These are phyloP conservation scores for Halenospora varia DNA, from an alignment of 495 filamentous ascomycete genomes.

Conservation along the genomic window DNA sequence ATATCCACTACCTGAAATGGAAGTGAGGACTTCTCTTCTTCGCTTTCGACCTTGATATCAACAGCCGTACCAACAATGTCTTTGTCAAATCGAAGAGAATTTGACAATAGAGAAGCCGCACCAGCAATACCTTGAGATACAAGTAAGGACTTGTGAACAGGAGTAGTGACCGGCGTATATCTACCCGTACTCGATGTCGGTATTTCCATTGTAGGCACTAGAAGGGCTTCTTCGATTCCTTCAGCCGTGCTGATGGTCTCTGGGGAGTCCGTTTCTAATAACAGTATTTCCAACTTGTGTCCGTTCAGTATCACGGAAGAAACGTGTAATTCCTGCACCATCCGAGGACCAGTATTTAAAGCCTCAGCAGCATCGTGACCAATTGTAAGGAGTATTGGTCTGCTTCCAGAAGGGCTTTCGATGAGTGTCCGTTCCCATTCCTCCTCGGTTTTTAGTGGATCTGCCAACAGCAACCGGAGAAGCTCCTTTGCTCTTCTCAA, in stretches of 20 bases:
- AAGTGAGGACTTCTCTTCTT: constrained; percentile 29
- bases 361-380: constrained; percentile 18
- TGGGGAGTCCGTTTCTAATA: constrained; percentile 45
- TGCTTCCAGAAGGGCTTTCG: constrained; percentile 30
- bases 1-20: constrained; percentile 49
- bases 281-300: constrained; percentile 71
- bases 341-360: constrained; percentile 18
- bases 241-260: constrained; percentile 28
- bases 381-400: constrained; percentile 44
- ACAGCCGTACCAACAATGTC: constrained; percentile 36
- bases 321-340: constrained; percentile 47
- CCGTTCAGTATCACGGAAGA: constrained; percentile 64
- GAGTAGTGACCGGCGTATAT: constrained; percentile 64
- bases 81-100: constrained; percentile 31
- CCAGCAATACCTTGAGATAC: constrained; percentile 61
- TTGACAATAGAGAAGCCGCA: constrained; percentile 34
- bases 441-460: constrained; percentile 61
- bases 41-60: constrained; percentile 33
- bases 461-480: constrained; percentile 67
- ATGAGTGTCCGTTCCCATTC: constrained; percentile 70
- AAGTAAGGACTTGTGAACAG: constrained; percentile 79
- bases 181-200: constrained; percentile 55
- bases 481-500: constrained; percentile 49
- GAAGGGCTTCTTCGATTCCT: constrained; percentile 45
- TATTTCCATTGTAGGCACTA: constrained; percentile 71